Conservation (phyloP, 305 asterid species). For the Solanum hybrid region DNA sequence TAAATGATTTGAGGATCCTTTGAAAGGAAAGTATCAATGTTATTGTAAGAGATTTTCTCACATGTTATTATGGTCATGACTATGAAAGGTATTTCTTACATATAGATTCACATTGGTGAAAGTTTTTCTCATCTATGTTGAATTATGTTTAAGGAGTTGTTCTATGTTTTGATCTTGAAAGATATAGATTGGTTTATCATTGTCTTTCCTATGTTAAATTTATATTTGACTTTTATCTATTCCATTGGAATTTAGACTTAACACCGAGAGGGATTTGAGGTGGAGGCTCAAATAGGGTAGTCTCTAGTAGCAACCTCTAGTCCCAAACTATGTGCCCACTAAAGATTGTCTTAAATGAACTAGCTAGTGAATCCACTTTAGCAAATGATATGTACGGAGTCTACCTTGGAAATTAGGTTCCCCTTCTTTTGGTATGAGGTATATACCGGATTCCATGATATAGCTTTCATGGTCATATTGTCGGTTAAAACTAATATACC, state of each 20-base stretch:
- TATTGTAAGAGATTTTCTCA: background rate
- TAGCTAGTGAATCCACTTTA: background rate
- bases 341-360: background rate
- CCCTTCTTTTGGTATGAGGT: background rate
- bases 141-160: background rate
- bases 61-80: background rate
- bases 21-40: too few species aligned
- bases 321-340: background rate
- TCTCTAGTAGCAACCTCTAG: background rate
- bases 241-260: background rate
- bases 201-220: background rate
- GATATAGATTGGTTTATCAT: background rate
- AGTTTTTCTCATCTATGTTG: background rate
- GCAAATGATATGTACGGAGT: background rate
- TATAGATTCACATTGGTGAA: background rate
- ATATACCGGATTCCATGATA: background rate
- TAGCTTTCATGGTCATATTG: background rate
- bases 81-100: background rate
- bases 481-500: background rate
- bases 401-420: background rate
- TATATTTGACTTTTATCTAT: background rate
- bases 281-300: background rate
- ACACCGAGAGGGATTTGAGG: background rate
- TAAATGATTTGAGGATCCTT: background rate
- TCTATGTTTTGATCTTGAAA: background rate